These are phyloP conservation scores for Lactarius hengduanensis DNA, from an alignment of 768 basidiomycete genomes.

Conservation along the genomic window DNA sequence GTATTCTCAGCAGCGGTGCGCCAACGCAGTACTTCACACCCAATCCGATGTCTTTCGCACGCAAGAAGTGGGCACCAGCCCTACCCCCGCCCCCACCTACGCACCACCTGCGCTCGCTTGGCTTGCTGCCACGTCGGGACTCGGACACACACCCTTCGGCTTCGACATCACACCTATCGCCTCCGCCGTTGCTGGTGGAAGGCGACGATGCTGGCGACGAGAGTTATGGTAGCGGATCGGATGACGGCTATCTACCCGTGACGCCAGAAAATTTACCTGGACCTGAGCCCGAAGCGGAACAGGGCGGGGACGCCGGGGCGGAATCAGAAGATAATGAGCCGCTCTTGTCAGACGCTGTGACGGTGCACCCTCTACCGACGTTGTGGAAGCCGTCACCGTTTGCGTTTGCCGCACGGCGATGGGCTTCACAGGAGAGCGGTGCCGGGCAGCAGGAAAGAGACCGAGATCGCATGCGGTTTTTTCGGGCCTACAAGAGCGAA, in stretches of 20 bases:
- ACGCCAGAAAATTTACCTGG: conserved; percentile 27
- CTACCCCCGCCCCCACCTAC: conserved; percentile 18
- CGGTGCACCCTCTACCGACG: conserved; percentile 10
- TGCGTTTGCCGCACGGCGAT: conserved; percentile 28
- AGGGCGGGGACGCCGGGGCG: conserved; percentile 13
- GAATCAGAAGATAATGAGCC: conserved; percentile 28
- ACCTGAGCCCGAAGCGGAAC: conserved; percentile 9
- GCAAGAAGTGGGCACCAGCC: conserved; percentile 36
- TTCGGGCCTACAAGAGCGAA: conserved; percentile 7
- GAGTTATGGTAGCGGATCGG: conserved; percentile 24
- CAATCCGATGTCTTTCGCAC: conserved; percentile 37
- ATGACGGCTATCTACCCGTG: conserved; percentile 30
- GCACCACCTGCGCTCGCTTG: conserved; percentile 23
- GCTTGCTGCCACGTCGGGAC: conserved; percentile 2
- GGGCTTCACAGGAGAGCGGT: conserved; percentile 19
- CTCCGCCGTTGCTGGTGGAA: conserved; percentile 4
- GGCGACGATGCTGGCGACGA: conserved; percentile 7
- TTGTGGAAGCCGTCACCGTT: conserved; percentile 28
- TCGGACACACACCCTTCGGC: background rate
- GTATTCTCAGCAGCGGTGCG: conserved; percentile 9
- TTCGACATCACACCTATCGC: conserved; percentile 2
- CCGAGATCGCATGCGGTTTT: conserved; percentile 14
- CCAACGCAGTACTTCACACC: conserved; percentile 32
- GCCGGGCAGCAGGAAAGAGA: conserved; percentile 12
- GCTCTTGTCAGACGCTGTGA: conserved; percentile 17